These are phyloP conservation scores for Hyaloscypha hepaticicola DNA, from an alignment of 495 filamentous ascomycete genomes.

Conservation along the genomic window DNA sequence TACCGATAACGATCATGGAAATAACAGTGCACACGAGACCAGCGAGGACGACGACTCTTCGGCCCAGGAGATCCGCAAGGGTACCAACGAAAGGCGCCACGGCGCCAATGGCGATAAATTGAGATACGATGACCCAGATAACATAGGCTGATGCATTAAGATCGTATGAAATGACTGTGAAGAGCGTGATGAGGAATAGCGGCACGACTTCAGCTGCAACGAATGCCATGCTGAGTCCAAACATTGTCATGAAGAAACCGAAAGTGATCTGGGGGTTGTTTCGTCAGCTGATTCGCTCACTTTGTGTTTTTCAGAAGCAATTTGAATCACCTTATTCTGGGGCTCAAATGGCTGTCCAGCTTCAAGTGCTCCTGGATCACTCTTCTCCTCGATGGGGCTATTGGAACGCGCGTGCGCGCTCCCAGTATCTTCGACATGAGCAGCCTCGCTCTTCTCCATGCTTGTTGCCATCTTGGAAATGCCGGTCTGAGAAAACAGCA, in stretches of 20 bases:
- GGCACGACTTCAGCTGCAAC: neutral
- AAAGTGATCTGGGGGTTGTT: constrained; percentile 2
- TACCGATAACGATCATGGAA: constrained; percentile 44
- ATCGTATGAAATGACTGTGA: constrained; percentile 11
- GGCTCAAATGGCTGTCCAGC: neutral
- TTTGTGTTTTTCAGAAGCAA: neutral
- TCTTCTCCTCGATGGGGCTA: neutral
- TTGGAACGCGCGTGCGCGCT: neutral
- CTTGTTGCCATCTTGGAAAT: too few relatives aligned
- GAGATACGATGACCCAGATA: constrained; percentile 10
- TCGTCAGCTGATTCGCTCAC: neutral
- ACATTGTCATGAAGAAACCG: constrained; percentile 6
- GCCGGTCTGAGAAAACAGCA: too few relatives aligned
- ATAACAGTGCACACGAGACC: constrained; percentile 41
- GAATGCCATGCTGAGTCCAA: constrained; percentile 5
- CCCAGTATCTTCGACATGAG: neutral
- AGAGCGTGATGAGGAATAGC: constrained; percentile 6
- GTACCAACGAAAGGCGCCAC: constrained; percentile 6
- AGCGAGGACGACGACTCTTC: constrained; percentile 49
- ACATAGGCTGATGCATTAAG: neutral
- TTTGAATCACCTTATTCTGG: neutral
- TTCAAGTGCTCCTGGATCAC: neutral
- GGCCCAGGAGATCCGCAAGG: constrained; percentile 49
- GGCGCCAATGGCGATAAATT: constrained; percentile 7
- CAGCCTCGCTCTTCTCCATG: neutral